Conservation (phyloP, 345 rosid genomes). For the Trapa bicornis region DNA sequence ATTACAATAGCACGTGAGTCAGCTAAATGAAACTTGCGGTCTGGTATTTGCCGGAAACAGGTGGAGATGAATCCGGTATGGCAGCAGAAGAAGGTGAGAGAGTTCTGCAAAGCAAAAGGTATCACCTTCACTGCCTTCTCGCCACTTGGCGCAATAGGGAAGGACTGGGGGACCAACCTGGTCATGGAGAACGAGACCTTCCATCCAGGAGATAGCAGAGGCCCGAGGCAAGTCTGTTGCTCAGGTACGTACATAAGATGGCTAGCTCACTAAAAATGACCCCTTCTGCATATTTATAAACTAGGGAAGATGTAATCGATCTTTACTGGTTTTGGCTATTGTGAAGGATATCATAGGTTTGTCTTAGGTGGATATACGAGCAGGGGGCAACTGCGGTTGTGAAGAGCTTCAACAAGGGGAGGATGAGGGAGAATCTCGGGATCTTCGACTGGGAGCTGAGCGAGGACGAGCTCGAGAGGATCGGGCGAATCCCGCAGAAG, state of each 20-base stretch:
- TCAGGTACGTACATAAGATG: slow-evolving; percentile 9
- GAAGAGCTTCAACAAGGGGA: slow-evolving; percentile 19
- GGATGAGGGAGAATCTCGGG: slow-evolving; percentile 14
- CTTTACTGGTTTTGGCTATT: too few species aligned
- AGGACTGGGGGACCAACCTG: slow-evolving; percentile 11
- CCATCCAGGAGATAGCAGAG: slow-evolving; percentile 16
- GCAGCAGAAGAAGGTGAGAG: slow-evolving; percentile 20
- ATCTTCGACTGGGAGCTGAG: slow-evolving; percentile 16
- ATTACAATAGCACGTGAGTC: too few species aligned
- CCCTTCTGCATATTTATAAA: background rate
- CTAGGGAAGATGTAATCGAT: too few species aligned
- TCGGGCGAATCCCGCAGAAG: slow-evolving; percentile 9
- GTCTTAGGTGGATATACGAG: slow-evolving; percentile 14
- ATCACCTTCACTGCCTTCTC: slow-evolving; percentile 13
- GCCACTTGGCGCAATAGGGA: slow-evolving; percentile 20
- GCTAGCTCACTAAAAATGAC: too few species aligned
- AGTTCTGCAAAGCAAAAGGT: slow-evolving; percentile 13
- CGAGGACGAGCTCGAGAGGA: slow-evolving; percentile 9
- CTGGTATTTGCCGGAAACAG: background rate
- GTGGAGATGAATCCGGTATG: slow-evolving; percentile 24
- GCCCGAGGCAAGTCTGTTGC: slow-evolving; percentile 16
- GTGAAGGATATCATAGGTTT: slow-evolving; percentile 11
- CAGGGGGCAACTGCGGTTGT: slow-evolving; percentile 11
- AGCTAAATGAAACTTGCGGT: background rate
- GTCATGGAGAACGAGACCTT: slow-evolving; percentile 14